Evolutionary conservation across 441 rosid species (phyloP).

Genomic region (Geranium incanum): DNA sequence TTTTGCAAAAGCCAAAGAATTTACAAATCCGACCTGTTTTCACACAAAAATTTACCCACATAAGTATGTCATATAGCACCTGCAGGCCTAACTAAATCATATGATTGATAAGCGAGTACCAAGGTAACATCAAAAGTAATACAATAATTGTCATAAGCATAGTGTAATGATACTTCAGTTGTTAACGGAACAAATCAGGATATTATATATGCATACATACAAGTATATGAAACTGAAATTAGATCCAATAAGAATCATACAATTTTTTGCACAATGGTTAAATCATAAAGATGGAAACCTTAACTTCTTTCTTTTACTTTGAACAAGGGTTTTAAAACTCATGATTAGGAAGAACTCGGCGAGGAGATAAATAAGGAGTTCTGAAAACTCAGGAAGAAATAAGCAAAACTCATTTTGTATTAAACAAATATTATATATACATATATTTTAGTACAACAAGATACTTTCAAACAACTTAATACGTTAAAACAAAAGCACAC

Average conservation of each 20-base stretch:
- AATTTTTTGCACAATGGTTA: not conserved
- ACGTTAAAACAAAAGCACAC: too few species aligned
- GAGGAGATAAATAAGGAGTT: too few species aligned
- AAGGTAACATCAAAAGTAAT: not conserved
- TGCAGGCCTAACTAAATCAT: not conserved
- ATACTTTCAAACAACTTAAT: too few species aligned
- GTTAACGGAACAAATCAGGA: not conserved
- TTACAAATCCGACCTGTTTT: slow-evolving; percentile 77
- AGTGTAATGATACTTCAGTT: not conserved
- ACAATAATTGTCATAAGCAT: not conserved
- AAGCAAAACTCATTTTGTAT: too few species aligned
- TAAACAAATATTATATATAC: too few species aligned
- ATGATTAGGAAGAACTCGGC: too few species aligned
- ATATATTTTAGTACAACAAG: too few species aligned
- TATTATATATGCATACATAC: not conserved
- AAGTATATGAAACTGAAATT: not conserved
- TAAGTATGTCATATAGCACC: not conserved
- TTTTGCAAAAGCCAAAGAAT: slow-evolving; percentile 81
- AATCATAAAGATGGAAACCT: too few species aligned
- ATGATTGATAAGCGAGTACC: not conserved
- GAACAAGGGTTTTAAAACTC: too few species aligned
- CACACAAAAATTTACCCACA: not conserved
- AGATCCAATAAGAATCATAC: not conserved
- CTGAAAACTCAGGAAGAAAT: too few species aligned
- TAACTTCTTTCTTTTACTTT: not conserved